Percentiles rank a stretch among this genome's conserved stretches.
Evolutionary conservation across 1,284 basidiomycete genomes (phyloP).

Genomic region (Vanrija sp.): DNA sequence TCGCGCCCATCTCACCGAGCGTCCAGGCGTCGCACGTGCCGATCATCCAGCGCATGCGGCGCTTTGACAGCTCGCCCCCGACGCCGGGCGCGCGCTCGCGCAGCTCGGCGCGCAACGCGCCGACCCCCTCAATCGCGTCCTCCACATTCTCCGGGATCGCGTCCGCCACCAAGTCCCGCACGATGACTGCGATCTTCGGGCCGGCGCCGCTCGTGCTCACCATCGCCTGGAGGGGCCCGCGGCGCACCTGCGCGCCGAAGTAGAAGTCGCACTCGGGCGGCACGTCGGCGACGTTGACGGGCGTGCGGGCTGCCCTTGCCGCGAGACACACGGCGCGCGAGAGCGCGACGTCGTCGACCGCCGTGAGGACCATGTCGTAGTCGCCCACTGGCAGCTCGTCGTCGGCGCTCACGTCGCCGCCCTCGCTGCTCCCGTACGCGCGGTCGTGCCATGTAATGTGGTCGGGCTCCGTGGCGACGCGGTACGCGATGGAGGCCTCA

Average conservation of each 20-base stretch:
- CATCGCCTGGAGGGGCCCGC: conserved; percentile 80
- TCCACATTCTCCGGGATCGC: conserved; percentile 70
- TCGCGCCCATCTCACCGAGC: conserved; percentile 41
- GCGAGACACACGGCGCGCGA: conserved; percentile 67
- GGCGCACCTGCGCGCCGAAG: conserved; percentile 89
- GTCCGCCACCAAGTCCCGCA: conserved; percentile 68
- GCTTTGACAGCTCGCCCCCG: conserved; percentile 52
- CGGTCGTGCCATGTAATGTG: conserved; percentile 71
- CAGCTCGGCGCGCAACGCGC: conserved; percentile 50
- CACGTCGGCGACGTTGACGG: conserved; percentile 95
- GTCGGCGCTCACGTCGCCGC: neutral
- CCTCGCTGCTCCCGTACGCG: conserved; percentile 52
- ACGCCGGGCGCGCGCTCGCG: conserved; percentile 51
- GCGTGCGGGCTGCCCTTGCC: conserved; percentile 67
- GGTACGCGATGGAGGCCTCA: conserved; percentile 52
- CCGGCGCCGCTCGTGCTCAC: conserved; percentile 77
- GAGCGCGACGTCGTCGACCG: conserved; percentile 76
- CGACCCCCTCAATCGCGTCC: conserved; percentile 75
- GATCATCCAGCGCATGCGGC: conserved; percentile 93
- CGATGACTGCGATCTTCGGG: conserved; percentile 82
- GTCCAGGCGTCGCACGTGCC: conserved; percentile 74
- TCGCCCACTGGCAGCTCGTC: conserved; percentile 44
- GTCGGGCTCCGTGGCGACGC: conserved; percentile 48
- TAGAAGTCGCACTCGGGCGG: conserved; percentile 96
- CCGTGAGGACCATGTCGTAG: conserved; percentile 89